Base-by-base conservation (phyloP, 352 stramenopile genomes). In the Chrysophaeum taylorii region DNA sequence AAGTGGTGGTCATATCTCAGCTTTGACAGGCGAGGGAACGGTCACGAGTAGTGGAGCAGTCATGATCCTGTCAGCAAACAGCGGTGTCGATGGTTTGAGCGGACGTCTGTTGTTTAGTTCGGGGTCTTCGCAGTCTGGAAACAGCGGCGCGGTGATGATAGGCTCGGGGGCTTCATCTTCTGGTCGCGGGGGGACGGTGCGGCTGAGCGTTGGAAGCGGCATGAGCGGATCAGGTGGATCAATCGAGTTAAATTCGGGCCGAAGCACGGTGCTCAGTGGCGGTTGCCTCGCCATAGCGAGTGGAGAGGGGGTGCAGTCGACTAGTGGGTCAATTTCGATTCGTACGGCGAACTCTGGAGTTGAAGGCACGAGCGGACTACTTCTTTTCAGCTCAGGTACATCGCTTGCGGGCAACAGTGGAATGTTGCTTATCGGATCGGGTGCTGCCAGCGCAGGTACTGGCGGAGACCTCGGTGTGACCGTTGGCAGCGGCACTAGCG, bases 81-180 rank as follows among this genome's bases (percentile, higher is more conserved):
- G 27, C 7, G 52, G 52, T n/a, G 79, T 70, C 52, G 67, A 68
- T 68, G 81, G 81, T 29, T 72, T 71, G 15, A 80, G 70, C 31
- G 81, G 80, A 31, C 42, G 37, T 9, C 43, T 85, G 42, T 43
- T 64, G 12, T 43, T 84, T 29, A 62, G 39, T 7, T 81, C 78
- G 25, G 80, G 80, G 35, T 76, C 73, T 21, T 72, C 79, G 35
- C 77, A 50, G 41, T 70, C 36, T 21, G 86, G 86, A 36, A 80
- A 86, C 66, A 88, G 84, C 2, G 88, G 89, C 23, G 48, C 75
- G n/a, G 81, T 94, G 52, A 74, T 73, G 7, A 41, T 95, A 7
- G 76, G 66, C 25, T 90, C 85, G 14, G 87, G 87, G 25, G 45
- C 42, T 29, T 82, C 86, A 14, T 72, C 63, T 16, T 81, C 75